Base-by-base conservation (phyloP, 2,329 filamentous ascomycete genomes). In the Penicillium sp. region DNA sequence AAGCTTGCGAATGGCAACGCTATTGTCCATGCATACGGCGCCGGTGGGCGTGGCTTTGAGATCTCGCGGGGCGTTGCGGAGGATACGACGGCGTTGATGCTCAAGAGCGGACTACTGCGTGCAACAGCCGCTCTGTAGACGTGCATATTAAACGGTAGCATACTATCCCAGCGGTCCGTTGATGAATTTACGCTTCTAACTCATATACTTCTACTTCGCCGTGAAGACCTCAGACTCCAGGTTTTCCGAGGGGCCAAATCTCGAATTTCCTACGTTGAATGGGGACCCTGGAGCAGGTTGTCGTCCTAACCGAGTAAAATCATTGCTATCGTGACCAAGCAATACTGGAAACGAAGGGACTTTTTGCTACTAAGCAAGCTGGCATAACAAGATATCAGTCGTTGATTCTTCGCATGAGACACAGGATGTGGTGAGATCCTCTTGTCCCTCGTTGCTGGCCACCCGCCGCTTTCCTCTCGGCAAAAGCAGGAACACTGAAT, bases 21-120 rank as follows among this genome's bases (percentile, higher is more conserved):
- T 2, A 45, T 70, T 9, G 65, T 80, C 3, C 77, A 81, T 58
- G 77, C 75, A 0, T 83, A 83, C 54, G 79, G 79, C 0, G 71
- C 77, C 14, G 79, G 77, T 3, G 79, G 79, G 3, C 68, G 79
- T n/a, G 79, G 79, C 0, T 81, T 73, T 50, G 79, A 83, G 60
- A 48, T 81, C 6, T 80, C 77, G 11, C 79, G 78, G 76, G 79
- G 79, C 0, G 70, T 81, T 4, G 79, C 78, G 0, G 69, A 69
- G 32, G 73, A 73, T 35, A 74, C 78, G 7, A 58, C 63, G 2
- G 53, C 55, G 14, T 52, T 77, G 47, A 64, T 76, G 43, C 31
- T 52, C 17, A 44, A 54, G 18, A 41, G 48, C 28, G 54, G 49
- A 8, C 13, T 61, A 19, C 28, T 58, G 29, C 36, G 17, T 14